phyloP scores from a whole-genome alignment of 345 rosid genomes.

The Xanthoceras sorbifolium region DNA sequence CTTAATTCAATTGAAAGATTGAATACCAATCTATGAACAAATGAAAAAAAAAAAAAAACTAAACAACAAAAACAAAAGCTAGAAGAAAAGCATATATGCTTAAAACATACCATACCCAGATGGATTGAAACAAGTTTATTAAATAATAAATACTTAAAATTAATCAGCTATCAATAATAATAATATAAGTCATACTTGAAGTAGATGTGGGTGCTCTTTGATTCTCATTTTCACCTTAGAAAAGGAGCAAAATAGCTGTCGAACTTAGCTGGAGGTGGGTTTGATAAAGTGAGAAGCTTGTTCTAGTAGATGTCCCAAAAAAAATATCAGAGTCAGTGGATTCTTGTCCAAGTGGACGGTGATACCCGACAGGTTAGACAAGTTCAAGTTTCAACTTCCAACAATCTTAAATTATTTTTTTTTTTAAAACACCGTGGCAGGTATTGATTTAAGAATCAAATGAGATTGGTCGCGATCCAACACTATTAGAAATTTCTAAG shows the following conservation, averaged over 20 bases:
- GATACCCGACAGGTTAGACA: background rate
- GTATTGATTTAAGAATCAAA: too few relatives aligned
- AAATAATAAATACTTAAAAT: background rate
- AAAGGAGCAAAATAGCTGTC: background rate
- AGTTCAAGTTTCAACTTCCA: background rate
- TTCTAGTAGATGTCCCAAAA: background rate
- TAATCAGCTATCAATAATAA: background rate
- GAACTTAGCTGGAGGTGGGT: background rate
- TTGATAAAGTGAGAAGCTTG: background rate
- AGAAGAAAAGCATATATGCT: slow-evolving; percentile 3
- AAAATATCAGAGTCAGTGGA: background rate
- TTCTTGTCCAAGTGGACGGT: background rate
- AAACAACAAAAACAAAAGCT: background rate
- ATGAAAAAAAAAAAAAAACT: background rate
- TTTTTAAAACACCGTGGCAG: too few relatives aligned
- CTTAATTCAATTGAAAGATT: background rate
- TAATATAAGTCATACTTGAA: background rate
- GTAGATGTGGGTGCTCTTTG: background rate
- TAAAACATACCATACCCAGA: slow-evolving; percentile 11
- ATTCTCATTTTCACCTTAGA: background rate
- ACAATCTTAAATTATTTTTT: too few relatives aligned
- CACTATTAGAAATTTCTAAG: too few relatives aligned
- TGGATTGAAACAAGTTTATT: background rate
- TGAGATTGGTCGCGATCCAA: too few relatives aligned
- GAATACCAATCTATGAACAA: background rate